phyloP scores from a whole-genome alignment of 129 eudicot species.

The Daucus carota region DH1_v3.0 NC_030385.2:30497001-30497500 shows the following conservation, averaged over 20 bases:
- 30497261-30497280: neutral
- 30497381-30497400: no score
- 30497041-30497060: no score
- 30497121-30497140: conserved; percentile 13
- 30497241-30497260: neutral
- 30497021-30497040: neutral
- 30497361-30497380: neutral
- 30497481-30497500: no score
- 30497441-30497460: neutral
- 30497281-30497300: no score
- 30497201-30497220: neutral
- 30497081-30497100: conserved; percentile 32
- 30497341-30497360: no score
- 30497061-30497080: no score
- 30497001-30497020: conserved; percentile 3
- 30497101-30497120: conserved; percentile 27
- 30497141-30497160: conserved; percentile 12
- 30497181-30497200: conserved; percentile 29
- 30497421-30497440: neutral
- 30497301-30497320: neutral
- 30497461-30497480: neutral
- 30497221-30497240: neutral
- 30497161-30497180: conserved; percentile 30
- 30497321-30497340: no score
- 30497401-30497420: neutral